Percentiles rank a stretch among this genome's conserved stretches.
Evolutionary conservation across 192 early-diverging fungal species (phyloP).

Genomic region (Coemansia guatemalensis): DNA sequence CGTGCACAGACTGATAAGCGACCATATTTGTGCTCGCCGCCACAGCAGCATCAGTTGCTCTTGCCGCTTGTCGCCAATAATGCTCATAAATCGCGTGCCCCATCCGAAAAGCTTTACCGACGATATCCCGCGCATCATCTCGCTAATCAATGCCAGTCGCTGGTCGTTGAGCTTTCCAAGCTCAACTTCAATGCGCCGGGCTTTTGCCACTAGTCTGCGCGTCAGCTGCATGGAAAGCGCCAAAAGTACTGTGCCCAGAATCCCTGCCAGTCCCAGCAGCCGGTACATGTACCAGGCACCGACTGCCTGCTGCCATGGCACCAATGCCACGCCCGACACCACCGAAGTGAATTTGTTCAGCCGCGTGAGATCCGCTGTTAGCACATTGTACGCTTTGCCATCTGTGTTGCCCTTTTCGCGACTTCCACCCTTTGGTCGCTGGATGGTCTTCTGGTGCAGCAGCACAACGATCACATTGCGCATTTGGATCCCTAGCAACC

Average conservation of each 20-base stretch:
- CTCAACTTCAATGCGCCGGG: constrained; percentile 57
- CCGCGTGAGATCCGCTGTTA: constrained; percentile 64
- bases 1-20: constrained; percentile 60
- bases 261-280: constrained; percentile 74
- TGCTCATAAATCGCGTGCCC: constrained; percentile 70
- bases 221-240: constrained; percentile 54
- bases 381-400: constrained; percentile 66
- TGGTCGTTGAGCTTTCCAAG: constrained; percentile 64
- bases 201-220: constrained; percentile 51
- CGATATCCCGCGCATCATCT: constrained; percentile 80
- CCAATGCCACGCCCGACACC: constrained; percentile 54
- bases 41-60: constrained; percentile 59
- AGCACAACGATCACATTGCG: constrained; percentile 59
- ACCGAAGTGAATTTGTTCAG: constrained; percentile 53
- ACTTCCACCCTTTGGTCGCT: constrained; percentile 15
- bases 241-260: constrained; percentile 73
- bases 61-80: constrained; percentile 62
- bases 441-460: constrained; percentile 62
- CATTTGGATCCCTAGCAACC: constrained; percentile 57
- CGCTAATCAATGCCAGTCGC: constrained; percentile 73
- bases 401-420: constrained; percentile 34
- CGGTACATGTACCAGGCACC: constrained; percentile 67
- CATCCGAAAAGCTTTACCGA: constrained; percentile 92
- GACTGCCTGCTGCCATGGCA: constrained; percentile 63
- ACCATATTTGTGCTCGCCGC: constrained; percentile 45